phyloP scores from a whole-genome alignment of 768 basidiomycete genomes.

The Mycena filopes region DNA sequence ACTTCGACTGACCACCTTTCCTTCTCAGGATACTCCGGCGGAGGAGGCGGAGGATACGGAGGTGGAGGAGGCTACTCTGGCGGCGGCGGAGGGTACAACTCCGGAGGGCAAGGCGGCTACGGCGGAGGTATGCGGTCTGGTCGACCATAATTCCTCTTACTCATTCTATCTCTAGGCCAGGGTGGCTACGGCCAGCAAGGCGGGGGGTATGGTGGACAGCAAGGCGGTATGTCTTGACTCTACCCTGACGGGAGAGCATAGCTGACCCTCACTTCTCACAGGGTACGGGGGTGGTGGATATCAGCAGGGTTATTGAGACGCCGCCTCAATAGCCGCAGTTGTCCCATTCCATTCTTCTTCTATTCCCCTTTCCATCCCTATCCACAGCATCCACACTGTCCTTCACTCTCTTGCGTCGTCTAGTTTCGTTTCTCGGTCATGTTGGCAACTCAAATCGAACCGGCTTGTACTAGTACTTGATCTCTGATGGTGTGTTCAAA shows the following conservation, averaged over 20 bases:
- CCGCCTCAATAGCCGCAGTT: too few species aligned
- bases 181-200: neutral
- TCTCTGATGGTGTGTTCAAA: slow-evolving; percentile 31
- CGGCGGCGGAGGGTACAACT: slow-evolving; percentile 46
- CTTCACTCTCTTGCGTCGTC: slow-evolving; percentile 50
- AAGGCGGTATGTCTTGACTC: slow-evolving; percentile 22
- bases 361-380: slow-evolving; percentile 43
- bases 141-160: slow-evolving; percentile 33
- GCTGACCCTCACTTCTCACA: too few species aligned
- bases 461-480: slow-evolving; percentile 57
- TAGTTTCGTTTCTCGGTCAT: slow-evolving; percentile 50
- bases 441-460: slow-evolving; percentile 45
- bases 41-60: slow-evolving; percentile 14
- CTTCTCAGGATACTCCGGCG: slow-evolving; percentile 4
- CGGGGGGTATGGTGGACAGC: slow-evolving; percentile 18
- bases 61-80: slow-evolving; percentile 39
- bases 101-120: slow-evolving; percentile 32
- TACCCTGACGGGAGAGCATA: too few species aligned
- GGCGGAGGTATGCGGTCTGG: slow-evolving; percentile 41
- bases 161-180: neutral
- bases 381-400: slow-evolving; percentile 51
- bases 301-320: neutral
- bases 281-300: too few species aligned
- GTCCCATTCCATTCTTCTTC: neutral
- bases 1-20: neutral